Evolutionary conservation across 1,139 yeast genomes (phyloP).

Genomic region (Candida sanyaensis): DNA sequence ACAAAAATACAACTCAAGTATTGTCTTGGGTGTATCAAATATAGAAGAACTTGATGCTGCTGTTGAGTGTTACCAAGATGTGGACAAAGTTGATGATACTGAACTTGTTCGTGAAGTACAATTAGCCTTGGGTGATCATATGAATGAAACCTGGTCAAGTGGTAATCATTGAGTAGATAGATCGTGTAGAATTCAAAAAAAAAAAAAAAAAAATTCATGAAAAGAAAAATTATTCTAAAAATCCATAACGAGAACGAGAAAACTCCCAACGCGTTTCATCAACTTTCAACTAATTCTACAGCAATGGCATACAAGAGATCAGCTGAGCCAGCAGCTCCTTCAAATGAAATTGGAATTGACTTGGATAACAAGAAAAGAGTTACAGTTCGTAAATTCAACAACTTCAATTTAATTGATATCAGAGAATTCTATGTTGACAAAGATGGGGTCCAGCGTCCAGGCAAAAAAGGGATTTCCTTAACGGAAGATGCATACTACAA

Average conservation of each 20-base stretch:
- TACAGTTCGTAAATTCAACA: conserved; percentile 70
- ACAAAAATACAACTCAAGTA: conserved; percentile 43
- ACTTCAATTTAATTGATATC: conserved; percentile 68
- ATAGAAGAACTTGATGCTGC: conserved; percentile 66
- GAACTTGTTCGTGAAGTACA: conserved; percentile 55
- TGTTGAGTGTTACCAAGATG: conserved; percentile 54
- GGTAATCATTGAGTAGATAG: conserved; percentile 44
- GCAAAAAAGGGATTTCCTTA: conserved; percentile 81
- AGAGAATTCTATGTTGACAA: conserved; percentile 76
- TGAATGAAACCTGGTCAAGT: conserved; percentile 72
- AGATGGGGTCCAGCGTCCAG: conserved; percentile 65
- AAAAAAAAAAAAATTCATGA: neutral
- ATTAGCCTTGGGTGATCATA: conserved; percentile 52
- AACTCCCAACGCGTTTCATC: neutral
- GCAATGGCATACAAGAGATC: conserved; percentile 12
- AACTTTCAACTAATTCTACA: neutral
- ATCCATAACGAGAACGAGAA: neutral
- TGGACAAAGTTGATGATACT: conserved; percentile 33
- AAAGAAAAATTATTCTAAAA: neutral
- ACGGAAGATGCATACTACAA: conserved; percentile 69
- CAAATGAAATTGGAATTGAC: conserved; percentile 21
- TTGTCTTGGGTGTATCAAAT: conserved; percentile 75
- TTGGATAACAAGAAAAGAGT: conserved; percentile 69
- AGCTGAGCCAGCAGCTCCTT: conserved; percentile 3
- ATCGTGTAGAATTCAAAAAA: conserved; percentile 7